These are phyloP conservation scores for Talaromyces sp. DNA, from an alignment of 2,329 filamentous ascomycete species.

Conservation along the genomic window DNA sequence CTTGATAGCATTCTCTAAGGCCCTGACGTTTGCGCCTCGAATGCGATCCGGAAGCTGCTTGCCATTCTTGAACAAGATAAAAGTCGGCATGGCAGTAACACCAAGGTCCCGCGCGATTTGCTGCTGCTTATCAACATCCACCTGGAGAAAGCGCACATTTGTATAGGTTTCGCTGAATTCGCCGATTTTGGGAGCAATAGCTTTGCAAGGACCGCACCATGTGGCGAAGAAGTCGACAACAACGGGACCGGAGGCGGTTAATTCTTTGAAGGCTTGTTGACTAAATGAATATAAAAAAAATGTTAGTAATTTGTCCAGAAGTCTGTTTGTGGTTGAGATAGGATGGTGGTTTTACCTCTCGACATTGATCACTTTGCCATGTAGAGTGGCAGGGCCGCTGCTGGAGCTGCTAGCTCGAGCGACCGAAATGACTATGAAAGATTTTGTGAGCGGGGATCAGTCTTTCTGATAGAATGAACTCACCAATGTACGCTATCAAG, in stretches of 20 bases:
- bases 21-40: constrained; percentile 66
- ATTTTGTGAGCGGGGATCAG: background rate
- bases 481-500: constrained; percentile 1
- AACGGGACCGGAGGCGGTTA: constrained; percentile 49
- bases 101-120: constrained; percentile 50
- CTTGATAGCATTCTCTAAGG: constrained; percentile 47
- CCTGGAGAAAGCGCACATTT: constrained; percentile 53
- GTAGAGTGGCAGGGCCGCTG: constrained; percentile 13
- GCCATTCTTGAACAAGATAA: constrained; percentile 41
- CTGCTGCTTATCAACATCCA: constrained; percentile 54
- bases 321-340: background rate
- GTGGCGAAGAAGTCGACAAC: constrained; percentile 71
- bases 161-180: constrained; percentile 51
- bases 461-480: background rate
- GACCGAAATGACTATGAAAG: background rate
- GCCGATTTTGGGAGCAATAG: constrained; percentile 63
- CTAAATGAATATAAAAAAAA: background rate
- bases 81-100: constrained; percentile 49
- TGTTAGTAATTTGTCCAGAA: background rate
- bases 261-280: constrained; percentile 43
- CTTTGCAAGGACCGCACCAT: constrained; percentile 80
- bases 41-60: constrained; percentile 27
- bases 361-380: constrained; percentile 37
- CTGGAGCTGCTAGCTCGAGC: constrained; percentile 4
- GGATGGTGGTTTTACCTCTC: constrained; percentile 30